Evolutionary conservation across 1,284 basidiomycete genomes (phyloP).

Genomic region (Somion occarium): DNA sequence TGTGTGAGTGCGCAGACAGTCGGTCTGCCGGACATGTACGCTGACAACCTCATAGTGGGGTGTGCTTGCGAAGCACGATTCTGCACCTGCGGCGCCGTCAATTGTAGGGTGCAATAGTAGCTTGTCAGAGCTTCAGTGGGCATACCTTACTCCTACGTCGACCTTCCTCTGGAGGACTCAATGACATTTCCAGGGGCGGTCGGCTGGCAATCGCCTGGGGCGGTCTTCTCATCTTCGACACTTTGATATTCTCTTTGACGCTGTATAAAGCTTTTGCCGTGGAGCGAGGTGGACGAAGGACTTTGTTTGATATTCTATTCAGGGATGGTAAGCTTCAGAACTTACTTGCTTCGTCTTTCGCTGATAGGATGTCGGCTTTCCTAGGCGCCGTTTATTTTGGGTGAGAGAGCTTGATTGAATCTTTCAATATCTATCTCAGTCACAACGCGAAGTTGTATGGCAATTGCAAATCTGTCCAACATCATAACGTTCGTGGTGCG

Average conservation of each 20-base stretch:
- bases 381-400: constrained; percentile 14
- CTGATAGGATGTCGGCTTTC: neutral
- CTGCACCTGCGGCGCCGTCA: neutral
- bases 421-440: neutral
- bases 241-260: constrained; percentile 17
- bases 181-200: neutral
- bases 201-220: constrained; percentile 13
- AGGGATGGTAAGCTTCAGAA: constrained; percentile 17
- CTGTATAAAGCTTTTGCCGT: constrained; percentile 11
- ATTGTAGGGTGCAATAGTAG: constrained; percentile 6
- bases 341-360: neutral
- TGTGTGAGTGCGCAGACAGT: constrained; percentile 16
- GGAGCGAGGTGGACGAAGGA: neutral
- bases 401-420: constrained; percentile 2
- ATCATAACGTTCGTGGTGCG: constrained; percentile 11
- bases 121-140: constrained; percentile 3
- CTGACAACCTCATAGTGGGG: neutral
- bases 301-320: constrained; percentile 15
- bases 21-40: neutral
- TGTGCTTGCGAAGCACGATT: neutral
- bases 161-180: too few species aligned
- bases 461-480: constrained; percentile 4
- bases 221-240: constrained; percentile 15
- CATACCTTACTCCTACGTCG: neutral
- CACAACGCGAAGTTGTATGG: constrained; percentile 7